Base-by-base conservation (phyloP, 1,139 yeast species). In the Yamadazyma spencermartinsiae region DNA sequence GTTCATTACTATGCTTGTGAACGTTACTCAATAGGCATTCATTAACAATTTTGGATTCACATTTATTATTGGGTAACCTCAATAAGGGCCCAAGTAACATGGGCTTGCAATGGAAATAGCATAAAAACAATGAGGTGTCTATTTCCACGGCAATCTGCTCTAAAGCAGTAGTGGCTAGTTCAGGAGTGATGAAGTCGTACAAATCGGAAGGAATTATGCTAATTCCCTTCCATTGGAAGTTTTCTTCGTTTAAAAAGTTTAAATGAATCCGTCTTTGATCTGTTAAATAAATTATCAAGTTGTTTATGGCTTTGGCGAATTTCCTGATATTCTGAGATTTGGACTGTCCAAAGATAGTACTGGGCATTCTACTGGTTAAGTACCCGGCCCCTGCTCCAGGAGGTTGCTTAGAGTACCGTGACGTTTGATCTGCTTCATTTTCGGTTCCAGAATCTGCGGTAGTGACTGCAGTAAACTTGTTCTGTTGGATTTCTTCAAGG, bases 31-130 rank as follows among this genome's bases (percentile, higher is more conserved):
- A 51, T 25, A 90, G 71, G 39, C 78, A 71, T 4, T 65, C 60
- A 38, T 79, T 76, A 2, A 88, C 96, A 3, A 78, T 72, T 1
- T 65, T 65, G 2, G 84, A 73, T 52, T 84, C 83, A 63, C 97
- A 88, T 44, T 71, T 69, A 55, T 90, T 92, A 30, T 79, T 76
- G 0, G 76, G 76, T 2, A 89, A 72, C 37, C 98, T 68, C 6
- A 92, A 71, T 24, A 92, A 73, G 0, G 98, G 94, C 0, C 95
- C 96, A 13, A 92, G 73, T 54, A 92, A 69, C 50, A 83, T 76
- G 0, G 89, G 87, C 41, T 79, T 79, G 27, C 78, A 76, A 19
- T 79, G 60, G 47, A 80, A 69, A 55, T 92, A 92, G 44, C 95
- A 80, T 38, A 79, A 69, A 51, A 92, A 87, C 21, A 92, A 67